Evolutionary conservation across 2,329 filamentous ascomycete genomes (phyloP).

Genomic region (Fusarium sp.): DNA sequence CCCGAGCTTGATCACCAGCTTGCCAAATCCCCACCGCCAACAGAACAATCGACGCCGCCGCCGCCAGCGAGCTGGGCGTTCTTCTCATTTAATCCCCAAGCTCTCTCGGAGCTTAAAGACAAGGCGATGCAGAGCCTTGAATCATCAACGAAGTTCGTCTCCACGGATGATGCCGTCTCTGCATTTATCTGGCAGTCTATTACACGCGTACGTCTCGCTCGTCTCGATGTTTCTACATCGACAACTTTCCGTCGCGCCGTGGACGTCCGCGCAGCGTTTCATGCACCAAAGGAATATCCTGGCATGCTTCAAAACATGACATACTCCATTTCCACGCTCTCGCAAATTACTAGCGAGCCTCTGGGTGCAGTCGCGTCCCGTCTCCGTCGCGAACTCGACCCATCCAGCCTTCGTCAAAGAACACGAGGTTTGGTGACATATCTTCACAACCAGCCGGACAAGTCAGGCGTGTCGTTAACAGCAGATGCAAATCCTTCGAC

Average conservation of each 20-base stretch:
- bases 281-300: conserved; percentile 59
- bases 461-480: conserved; percentile 51
- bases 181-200: conserved; percentile 65
- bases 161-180: conserved; percentile 66
- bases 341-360: conserved; percentile 47
- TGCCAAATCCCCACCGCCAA: conserved; percentile 41
- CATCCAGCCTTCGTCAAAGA: conserved; percentile 51
- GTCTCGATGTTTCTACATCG: conserved; percentile 43
- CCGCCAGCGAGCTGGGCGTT: conserved; percentile 58
- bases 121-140: conserved; percentile 47
- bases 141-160: conserved; percentile 53
- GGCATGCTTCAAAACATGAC: conserved; percentile 63
- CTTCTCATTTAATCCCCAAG: conserved; percentile 57
- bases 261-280: conserved; percentile 59
- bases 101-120: conserved; percentile 57
- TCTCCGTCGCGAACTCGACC: conserved; percentile 56
- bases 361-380: conserved; percentile 54
- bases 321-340: conserved; percentile 52
- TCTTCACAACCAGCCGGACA: conserved; percentile 53
- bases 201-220: conserved; percentile 55
- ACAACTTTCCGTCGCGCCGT: conserved; percentile 62
- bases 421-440: conserved; percentile 59
- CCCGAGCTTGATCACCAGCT: conserved; percentile 54
- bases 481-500: conserved; percentile 53
- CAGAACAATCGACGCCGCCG: conserved; percentile 19